Percentiles rank a stretch among this genome's conserved stretches.
phyloP scores from a whole-genome alignment of 2,329 filamentous ascomycete species.

The Plenodomus tracheiphilus region DNA sequence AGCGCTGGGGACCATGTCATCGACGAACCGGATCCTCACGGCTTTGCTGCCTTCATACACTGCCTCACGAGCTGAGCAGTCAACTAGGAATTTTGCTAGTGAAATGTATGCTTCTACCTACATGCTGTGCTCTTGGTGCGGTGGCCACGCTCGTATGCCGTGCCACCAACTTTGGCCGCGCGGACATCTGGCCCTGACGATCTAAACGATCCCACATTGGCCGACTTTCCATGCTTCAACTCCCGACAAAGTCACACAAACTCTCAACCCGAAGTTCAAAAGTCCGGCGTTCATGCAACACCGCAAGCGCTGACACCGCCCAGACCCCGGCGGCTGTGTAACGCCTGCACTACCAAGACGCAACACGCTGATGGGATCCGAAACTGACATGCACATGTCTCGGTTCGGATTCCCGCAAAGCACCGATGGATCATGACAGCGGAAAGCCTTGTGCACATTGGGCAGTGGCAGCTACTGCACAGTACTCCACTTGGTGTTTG shows the following conservation, averaged over 20 bases:
- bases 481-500: neutral
- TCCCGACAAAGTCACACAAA: neutral
- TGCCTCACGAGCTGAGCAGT: neutral
- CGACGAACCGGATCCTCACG: too few relatives aligned
- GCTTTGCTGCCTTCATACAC: too few relatives aligned
- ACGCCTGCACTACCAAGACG: conserved; percentile 1
- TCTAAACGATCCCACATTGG: conserved; percentile 1
- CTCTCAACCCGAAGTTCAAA: neutral
- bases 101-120: neutral
- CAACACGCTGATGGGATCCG: conserved; percentile 2
- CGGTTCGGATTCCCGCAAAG: neutral
- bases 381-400: neutral
- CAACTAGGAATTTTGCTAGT: neutral
- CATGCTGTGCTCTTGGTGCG: neutral
- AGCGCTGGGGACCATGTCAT: too few relatives aligned
- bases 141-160: neutral
- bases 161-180: neutral
- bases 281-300: neutral
- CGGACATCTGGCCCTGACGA: conserved; percentile 2
- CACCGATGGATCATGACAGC: neutral
- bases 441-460: neutral
- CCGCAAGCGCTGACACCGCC: neutral
- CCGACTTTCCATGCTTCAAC: neutral
- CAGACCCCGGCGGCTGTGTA: neutral
- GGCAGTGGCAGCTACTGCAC: neutral